Percentiles rank a stretch among this genome's conserved stretches.
Conservation (phyloP, 176 grass and related monocot genomes). For the Aegilops bicornis region DNA sequence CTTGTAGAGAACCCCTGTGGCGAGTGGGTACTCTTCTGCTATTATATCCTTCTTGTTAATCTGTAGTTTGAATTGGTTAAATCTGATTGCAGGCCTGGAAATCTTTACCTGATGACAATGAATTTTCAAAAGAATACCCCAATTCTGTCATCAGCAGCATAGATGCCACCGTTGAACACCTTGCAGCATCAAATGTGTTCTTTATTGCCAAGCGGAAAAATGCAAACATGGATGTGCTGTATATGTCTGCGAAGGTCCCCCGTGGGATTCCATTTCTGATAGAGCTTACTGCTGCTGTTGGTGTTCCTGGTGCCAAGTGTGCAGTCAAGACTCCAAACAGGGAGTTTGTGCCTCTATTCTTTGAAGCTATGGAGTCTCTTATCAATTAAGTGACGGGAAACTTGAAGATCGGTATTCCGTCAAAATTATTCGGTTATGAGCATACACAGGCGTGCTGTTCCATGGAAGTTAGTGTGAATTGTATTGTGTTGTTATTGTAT, state of each 20-base stretch:
- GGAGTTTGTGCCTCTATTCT: slow-evolving; percentile 78
- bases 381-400: slow-evolving; percentile 46
- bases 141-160: slow-evolving; percentile 65
- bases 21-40: background rate
- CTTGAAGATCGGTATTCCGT: background rate
- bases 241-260: slow-evolving; percentile 67
- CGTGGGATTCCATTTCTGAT: slow-evolving; percentile 80
- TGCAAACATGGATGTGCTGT: slow-evolving; percentile 80
- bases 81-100: slow-evolving; percentile 75
- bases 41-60: background rate
- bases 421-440: slow-evolving; percentile 28
- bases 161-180: slow-evolving; percentile 70
- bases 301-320: slow-evolving; percentile 83
- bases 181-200: slow-evolving; percentile 80
- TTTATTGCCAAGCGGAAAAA: slow-evolving; percentile 93
- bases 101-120: slow-evolving; percentile 84
- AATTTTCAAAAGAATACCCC: slow-evolving; percentile 68
- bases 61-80: slow-evolving; percentile 16
- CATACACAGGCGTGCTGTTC: background rate
- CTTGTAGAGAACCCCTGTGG: background rate
- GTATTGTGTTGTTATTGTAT: slow-evolving; percentile 34
- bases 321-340: slow-evolving; percentile 87
- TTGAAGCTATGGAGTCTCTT: slow-evolving; percentile 84
- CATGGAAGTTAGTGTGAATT: slow-evolving; percentile 33
- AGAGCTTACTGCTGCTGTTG: slow-evolving; percentile 65